Conservation (phyloP, 352 stramenopile species). For the Phytophthora capsici region DNA sequence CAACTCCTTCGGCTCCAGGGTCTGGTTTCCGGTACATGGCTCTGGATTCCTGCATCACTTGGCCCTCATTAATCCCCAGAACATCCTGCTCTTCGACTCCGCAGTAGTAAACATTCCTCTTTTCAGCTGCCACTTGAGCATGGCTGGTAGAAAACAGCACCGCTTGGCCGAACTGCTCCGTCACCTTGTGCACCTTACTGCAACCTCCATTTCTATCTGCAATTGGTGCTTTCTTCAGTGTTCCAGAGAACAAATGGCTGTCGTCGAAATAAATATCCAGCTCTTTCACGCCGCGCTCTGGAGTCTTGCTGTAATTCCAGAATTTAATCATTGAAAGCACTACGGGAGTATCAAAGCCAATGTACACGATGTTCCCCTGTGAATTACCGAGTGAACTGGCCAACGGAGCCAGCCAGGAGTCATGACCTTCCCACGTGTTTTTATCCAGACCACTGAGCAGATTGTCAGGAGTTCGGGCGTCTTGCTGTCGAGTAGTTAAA, state of each 20-base stretch:
- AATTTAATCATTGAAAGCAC: conserved; percentile 87
- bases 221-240: conserved; percentile 53
- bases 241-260: conserved; percentile 78
- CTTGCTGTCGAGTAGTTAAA: conserved; percentile 28
- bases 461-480: conserved; percentile 64
- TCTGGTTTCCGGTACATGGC: conserved; percentile 83
- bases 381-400: conserved; percentile 65
- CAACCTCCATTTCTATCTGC: conserved; percentile 33
- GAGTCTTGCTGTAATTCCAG: conserved; percentile 91
- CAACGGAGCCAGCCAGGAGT: conserved; percentile 78
- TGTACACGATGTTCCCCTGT: conserved; percentile 74
- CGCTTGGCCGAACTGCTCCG: conserved; percentile 81
- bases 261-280: conserved; percentile 90
- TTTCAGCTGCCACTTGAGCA: conserved; percentile 70
- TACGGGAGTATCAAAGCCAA: conserved; percentile 75
- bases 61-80: conserved; percentile 89
- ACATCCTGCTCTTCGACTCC: conserved; percentile 87
- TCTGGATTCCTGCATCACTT: conserved; percentile 85
- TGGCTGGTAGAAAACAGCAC: conserved; percentile 82
- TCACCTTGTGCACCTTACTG: conserved; percentile 45
- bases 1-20: conserved; percentile 73
- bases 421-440: conserved; percentile 75
- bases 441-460: conserved; percentile 73
- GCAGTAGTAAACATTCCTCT: conserved; percentile 73
- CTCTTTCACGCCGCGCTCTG: conserved; percentile 81